Evolutionary conservation across 2,329 filamentous ascomycete species (phyloP), one percentile per base, ranked within the genome.

Genomic region (Hymenoscyphus fraxineus): DNA sequence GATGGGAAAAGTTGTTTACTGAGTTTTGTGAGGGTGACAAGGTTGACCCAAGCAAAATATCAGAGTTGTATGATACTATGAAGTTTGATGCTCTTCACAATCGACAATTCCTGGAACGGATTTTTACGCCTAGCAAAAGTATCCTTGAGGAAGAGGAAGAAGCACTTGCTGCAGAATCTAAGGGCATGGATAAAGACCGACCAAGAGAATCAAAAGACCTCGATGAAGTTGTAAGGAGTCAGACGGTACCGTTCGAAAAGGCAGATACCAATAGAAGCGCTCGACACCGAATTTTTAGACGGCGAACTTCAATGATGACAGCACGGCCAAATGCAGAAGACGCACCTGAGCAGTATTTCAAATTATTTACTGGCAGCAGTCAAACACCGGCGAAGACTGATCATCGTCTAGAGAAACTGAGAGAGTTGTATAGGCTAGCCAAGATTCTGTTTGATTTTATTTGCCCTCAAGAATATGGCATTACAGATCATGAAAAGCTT

Each of bases 41-140:
- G 80, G 93, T 98, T 19, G 95, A 99, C 77, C 96, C 96, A 19
- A 97, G 93, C 82, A 99, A 99, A 80, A 94, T 99, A 67, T 97
- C 93, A 5, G 95, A 99, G 79, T 84, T 99, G 2, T 99, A 99
- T 76, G 95, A 99, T 77, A 98, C 94, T 22, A 98, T 99, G 95
- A 99, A 99, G 77, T 99, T 98, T 69, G 95, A 99, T 76, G 95
- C 95, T 0, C 82, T 99, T 15, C 96, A 99, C 78, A 99, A 99
- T 75, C 88, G 95, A 2, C 92, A 93, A 67, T 99, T 99, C 73
- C 81, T 99, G 3, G 95, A 99, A 77, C 98, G 95, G 92, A 90
- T 97, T 0, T 99, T 99, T 72, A 96, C 93, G 16, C 95, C 95
- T 1, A 88, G 91, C 40, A 88, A 87, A 72, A 83, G 82, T 65